Evolutionary conservation across 495 filamentous ascomycete species (phyloP).

Genomic region (Friedmanniomyces endolithicus): DNA sequence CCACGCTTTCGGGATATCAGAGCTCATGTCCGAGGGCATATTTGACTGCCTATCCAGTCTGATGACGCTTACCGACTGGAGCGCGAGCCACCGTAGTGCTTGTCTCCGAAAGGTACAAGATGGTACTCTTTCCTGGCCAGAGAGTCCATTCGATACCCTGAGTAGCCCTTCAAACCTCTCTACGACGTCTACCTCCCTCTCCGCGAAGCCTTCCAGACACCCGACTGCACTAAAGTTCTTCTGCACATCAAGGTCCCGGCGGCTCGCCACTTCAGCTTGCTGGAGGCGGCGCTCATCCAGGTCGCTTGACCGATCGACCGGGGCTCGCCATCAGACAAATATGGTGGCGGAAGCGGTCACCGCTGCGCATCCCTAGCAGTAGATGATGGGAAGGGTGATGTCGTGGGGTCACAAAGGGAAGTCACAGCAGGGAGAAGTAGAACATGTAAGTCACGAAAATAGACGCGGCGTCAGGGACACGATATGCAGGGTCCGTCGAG

Average conservation of each 20-base stretch:
- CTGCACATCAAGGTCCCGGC: not conserved
- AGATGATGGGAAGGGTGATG: not conserved
- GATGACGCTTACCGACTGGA: too few relatives aligned
- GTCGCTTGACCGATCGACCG: not conserved
- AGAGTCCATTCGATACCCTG: too few relatives aligned
- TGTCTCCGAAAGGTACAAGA: too few relatives aligned
- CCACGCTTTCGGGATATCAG: too few relatives aligned
- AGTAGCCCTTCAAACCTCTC: slow-evolving; percentile 11
- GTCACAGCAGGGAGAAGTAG: not conserved
- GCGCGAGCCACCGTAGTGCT: too few relatives aligned
- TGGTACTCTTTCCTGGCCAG: too few relatives aligned
- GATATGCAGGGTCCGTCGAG: not conserved
- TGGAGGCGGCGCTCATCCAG: too few relatives aligned
- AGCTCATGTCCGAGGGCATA: too few relatives aligned
- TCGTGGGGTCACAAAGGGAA: not conserved
- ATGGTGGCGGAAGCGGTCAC: too few relatives aligned
- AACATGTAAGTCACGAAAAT: not conserved
- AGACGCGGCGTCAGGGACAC: not conserved
- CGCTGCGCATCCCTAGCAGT: too few relatives aligned
- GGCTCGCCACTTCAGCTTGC: too few relatives aligned
- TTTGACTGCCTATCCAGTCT: too few relatives aligned
- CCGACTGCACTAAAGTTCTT: slow-evolving; percentile 1
- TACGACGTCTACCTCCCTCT: not conserved
- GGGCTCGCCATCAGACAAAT: not conserved
- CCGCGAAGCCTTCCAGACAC: slow-evolving; percentile 10